Evolutionary conservation across 768 basidiomycete species (phyloP).

Genomic region (Artomyces pyxidatus): DNA sequence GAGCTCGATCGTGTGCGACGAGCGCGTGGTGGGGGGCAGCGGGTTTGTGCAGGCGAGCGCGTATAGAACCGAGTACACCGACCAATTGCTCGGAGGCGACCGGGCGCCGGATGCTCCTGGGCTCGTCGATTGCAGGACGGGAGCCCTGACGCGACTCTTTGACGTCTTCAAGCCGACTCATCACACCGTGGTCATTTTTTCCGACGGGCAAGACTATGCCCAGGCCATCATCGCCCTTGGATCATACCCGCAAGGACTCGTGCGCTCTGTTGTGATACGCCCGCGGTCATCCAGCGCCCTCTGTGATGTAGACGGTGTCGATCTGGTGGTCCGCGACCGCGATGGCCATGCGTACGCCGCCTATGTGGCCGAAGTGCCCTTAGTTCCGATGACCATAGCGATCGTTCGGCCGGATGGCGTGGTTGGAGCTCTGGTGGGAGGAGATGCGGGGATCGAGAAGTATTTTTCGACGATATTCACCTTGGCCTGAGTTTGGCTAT

Average conservation of each 20-base stretch:
- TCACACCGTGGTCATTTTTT: conserved; percentile 12
- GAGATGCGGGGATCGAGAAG: neutral
- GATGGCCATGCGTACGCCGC: neutral
- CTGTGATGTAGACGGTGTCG: neutral
- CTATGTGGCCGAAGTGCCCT: neutral
- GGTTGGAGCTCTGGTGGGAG: neutral
- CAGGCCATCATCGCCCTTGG: too few relatives aligned
- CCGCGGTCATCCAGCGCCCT: neutral
- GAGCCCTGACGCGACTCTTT: conserved; percentile 1
- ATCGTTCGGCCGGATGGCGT: neutral
- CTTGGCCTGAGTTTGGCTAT: too few relatives aligned
- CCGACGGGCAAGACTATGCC: neutral
- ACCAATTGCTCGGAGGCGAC: conserved; percentile 10
- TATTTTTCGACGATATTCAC: conserved; percentile 3
- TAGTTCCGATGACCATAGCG: neutral
- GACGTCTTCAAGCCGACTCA: conserved; percentile 9
- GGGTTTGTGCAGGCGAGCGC: neutral
- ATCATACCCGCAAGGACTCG: neutral
- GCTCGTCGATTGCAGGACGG: neutral
- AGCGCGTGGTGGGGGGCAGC: neutral
- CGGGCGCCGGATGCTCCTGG: conserved; percentile 13
- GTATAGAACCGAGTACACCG: neutral
- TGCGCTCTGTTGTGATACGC: neutral
- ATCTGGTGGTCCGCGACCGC: neutral
- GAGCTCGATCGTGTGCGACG: conserved; percentile 14